Evolutionary conservation across 139 green algal species (phyloP).

Genomic region (Chlamydomonas urium): DNA sequence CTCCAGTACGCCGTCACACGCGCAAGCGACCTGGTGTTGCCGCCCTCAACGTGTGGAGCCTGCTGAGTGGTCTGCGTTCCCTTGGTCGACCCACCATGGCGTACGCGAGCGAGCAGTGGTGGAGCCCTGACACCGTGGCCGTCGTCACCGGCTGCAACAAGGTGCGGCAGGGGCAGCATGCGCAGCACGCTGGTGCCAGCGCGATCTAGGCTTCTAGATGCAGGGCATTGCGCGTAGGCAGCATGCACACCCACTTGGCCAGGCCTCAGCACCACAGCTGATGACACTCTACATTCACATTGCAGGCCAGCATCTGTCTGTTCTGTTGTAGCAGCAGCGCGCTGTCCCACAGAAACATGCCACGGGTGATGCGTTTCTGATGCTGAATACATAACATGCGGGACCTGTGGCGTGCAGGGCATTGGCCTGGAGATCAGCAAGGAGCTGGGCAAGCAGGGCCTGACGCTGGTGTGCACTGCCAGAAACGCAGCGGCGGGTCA

Average conservation of each 20-base stretch:
- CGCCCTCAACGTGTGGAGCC: too few relatives aligned
- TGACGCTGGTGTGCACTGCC: constrained; percentile 47
- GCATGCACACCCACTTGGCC: background rate
- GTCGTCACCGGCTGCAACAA: constrained; percentile 50
- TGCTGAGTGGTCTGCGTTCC: too few relatives aligned
- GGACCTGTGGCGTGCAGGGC: constrained; percentile 29
- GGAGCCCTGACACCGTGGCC: constrained; percentile 39
- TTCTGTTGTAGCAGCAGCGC: background rate
- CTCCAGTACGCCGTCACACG: too few relatives aligned
- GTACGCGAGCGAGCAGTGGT: constrained; percentile 31
- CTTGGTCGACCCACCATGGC: too few relatives aligned
- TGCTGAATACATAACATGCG: background rate
- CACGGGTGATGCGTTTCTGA: background rate
- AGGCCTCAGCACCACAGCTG: constrained; percentile 4
- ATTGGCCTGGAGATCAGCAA: constrained; percentile 63
- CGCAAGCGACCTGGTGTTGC: too few relatives aligned
- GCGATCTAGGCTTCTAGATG: background rate
- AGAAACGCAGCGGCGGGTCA: constrained; percentile 39
- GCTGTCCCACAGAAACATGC: background rate
- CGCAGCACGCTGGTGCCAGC: background rate
- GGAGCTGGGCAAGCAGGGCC: constrained; percentile 40
- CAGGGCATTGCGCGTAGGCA: too few relatives aligned
- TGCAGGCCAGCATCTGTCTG: background rate
- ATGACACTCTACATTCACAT: too few relatives aligned
- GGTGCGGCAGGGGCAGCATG: background rate